Conservation (phyloP, 495 filamentous ascomycete genomes). For the Pyrenopolyporus hunteri region DNA sequence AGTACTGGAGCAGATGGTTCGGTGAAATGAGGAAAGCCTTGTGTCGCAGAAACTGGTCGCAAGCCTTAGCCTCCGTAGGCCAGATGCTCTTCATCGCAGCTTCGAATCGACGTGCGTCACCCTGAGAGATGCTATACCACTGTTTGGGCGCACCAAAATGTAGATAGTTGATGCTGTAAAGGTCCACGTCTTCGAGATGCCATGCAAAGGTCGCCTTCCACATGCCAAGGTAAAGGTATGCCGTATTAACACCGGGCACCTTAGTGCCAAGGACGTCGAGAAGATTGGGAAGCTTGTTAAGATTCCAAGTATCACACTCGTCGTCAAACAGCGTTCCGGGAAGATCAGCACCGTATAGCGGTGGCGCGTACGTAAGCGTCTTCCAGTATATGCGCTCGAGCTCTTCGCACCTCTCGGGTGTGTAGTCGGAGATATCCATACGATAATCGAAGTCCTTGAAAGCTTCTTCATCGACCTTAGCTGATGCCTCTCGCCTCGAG, state of each 20-base stretch:
- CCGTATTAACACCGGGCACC: constrained; percentile 96
- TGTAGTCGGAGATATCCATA: constrained; percentile 84
- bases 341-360: constrained; percentile 96
- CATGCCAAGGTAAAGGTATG: constrained; percentile 98
- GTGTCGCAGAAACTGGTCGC: constrained; percentile 94
- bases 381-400: constrained; percentile 95
- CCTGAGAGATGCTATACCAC: constrained; percentile 99
- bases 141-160: constrained; percentile 99
- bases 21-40: constrained; percentile 99
- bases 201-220: constrained; percentile 99
- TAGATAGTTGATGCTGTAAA: constrained; percentile 99
- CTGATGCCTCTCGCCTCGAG: constrained; percentile 73
- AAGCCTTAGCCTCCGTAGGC: constrained; percentile 95
- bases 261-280: constrained; percentile 94
- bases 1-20: constrained; percentile 79
- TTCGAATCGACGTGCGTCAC: constrained; percentile 92
- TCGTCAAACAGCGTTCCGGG: constrained; percentile 95
- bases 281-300: constrained; percentile 90
- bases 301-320: constrained; percentile 83
- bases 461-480: constrained; percentile 79
- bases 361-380: constrained; percentile 89
- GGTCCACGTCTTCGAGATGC: constrained; percentile 98
- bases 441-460: constrained; percentile 91
- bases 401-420: constrained; percentile 88
- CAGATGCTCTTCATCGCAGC: constrained; percentile 94